Conservation (phyloP, 2,329 filamentous ascomycete genomes). For the Zymoseptoria brevis region DNA sequence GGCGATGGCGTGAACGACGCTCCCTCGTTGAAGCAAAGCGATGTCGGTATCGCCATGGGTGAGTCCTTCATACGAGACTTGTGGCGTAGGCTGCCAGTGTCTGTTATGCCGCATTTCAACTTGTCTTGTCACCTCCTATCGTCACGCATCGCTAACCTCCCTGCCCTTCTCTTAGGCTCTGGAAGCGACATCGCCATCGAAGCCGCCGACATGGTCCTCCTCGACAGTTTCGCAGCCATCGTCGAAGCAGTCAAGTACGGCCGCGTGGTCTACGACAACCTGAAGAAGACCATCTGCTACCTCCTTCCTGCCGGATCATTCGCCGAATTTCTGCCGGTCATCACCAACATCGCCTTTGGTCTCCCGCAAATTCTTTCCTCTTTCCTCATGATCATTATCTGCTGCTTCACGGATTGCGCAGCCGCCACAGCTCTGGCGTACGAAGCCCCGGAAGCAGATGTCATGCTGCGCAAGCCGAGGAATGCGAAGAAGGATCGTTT, state of each 20-base stretch:
- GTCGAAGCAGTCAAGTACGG: conserved; percentile 66
- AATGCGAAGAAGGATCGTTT: conserved; percentile 62
- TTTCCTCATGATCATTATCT: conserved; percentile 57
- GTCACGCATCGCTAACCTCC: background rate
- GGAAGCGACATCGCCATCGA: conserved; percentile 56
- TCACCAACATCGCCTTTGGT: conserved; percentile 64
- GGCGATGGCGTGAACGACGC: conserved; percentile 42
- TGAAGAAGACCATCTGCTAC: conserved; percentile 62
- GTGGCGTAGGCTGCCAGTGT: background rate
- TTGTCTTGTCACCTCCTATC: too few species aligned
- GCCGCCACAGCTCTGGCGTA: conserved; percentile 67
- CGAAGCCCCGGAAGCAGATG: conserved; percentile 68
- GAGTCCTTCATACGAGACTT: conserved; percentile 13
- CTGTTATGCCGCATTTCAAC: background rate
- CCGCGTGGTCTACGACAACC: conserved; percentile 68
- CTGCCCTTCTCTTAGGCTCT: conserved; percentile 38
- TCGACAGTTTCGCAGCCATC: conserved; percentile 64
- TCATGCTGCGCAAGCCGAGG: conserved; percentile 61
- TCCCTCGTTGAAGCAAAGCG: conserved; percentile 41
- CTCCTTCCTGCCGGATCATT: conserved; percentile 66
- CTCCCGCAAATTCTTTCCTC: conserved; percentile 65
- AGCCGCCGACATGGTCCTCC: conserved; percentile 54
- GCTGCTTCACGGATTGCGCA: conserved; percentile 68
- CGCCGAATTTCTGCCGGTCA: conserved; percentile 49
- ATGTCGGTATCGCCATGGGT: background rate